Percentiles rank a stretch among this genome's conserved stretches.
Conservation (phyloP, 768 basidiomycete species). For the Hortiboletus flavorubellus region DNA sequence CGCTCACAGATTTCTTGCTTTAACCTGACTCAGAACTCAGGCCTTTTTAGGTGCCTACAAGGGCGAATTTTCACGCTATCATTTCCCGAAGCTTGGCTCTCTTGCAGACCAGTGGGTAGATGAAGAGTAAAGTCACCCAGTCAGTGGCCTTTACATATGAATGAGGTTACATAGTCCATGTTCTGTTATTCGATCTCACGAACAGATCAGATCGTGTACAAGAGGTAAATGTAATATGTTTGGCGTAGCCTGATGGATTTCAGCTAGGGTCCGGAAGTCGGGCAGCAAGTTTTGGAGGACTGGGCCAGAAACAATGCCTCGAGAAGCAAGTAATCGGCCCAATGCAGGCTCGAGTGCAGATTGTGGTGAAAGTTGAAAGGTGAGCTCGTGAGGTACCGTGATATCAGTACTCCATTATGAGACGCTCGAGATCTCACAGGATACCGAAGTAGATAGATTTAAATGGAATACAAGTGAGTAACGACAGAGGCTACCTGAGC, state of each 20-base stretch:
- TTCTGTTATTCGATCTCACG: not conserved
- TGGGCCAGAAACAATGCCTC: not conserved
- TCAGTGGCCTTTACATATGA: not conserved
- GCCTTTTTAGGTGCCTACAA: constrained; percentile 53
- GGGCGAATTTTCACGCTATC: constrained; percentile 51
- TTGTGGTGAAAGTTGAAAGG: not conserved
- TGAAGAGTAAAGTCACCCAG: constrained; percentile 44
- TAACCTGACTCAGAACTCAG: constrained; percentile 2
- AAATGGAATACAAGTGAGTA: not conserved
- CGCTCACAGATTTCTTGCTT: constrained; percentile 14
- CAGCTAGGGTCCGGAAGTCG: not conserved
- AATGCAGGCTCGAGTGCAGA: not conserved
- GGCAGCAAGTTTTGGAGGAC: not conserved
- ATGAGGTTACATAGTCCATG: not conserved
- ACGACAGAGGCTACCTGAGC: constrained; percentile 1
- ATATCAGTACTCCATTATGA: not conserved
- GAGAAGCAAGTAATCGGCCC: not conserved
- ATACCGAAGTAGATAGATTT: not conserved
- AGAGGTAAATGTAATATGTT: not conserved
- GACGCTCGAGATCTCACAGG: not conserved
- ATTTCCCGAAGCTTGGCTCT: constrained; percentile 59
- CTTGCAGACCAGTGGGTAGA: constrained; percentile 67
- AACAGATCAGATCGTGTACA: not conserved
- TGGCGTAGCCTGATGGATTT: not conserved
- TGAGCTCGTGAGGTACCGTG: not conserved